These are phyloP conservation scores for Rhodotorula sp. DNA, from an alignment of 1,284 basidiomycete genomes.

Conservation along the genomic window DNA sequence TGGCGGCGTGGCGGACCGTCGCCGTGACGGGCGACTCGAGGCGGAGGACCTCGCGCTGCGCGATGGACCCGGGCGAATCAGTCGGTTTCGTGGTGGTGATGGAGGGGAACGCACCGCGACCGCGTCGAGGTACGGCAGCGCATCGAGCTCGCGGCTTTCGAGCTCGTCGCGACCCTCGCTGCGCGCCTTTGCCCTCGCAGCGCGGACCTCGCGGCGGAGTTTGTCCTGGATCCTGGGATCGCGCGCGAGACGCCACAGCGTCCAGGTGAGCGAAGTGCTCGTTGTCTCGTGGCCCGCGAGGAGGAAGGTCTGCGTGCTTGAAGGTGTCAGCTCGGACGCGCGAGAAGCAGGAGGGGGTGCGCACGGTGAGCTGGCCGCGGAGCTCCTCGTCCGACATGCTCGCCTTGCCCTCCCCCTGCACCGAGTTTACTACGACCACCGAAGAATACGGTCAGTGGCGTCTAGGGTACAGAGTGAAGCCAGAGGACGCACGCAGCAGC, in stretches of 20 bases:
- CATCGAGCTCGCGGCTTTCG: conserved; percentile 59
- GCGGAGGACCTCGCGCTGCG: conserved; percentile 64
- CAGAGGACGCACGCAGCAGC: conserved; percentile 40
- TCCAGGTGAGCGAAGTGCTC: conserved; percentile 70
- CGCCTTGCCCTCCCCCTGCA: conserved; percentile 22
- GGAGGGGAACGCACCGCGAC: conserved; percentile 57
- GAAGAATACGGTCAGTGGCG: not conserved
- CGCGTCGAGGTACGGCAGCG: conserved; percentile 72
- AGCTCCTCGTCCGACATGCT: conserved; percentile 32
- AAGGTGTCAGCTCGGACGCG: not conserved
- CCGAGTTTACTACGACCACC: conserved; percentile 25
- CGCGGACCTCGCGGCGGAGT: conserved; percentile 61
- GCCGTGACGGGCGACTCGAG: conserved; percentile 72
- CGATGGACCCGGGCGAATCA: not conserved
- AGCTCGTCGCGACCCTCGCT: conserved; percentile 45
- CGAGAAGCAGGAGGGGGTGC: not conserved
- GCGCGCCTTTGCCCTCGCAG: conserved; percentile 50
- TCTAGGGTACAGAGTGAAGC: no score
- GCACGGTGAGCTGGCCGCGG: conserved; percentile 36
- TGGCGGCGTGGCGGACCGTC: conserved; percentile 69
- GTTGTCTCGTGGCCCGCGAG: conserved; percentile 74
- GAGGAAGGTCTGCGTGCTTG: conserved; percentile 26
- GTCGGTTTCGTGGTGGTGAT: no score
- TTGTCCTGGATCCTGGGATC: conserved; percentile 59
- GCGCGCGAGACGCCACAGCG: conserved; percentile 65